Percentiles rank a stretch among this genome's conserved stretches.
phyloP scores from a whole-genome alignment of 2,329 filamentous ascomycete species.

The Aspergillus japonicus region DNA sequence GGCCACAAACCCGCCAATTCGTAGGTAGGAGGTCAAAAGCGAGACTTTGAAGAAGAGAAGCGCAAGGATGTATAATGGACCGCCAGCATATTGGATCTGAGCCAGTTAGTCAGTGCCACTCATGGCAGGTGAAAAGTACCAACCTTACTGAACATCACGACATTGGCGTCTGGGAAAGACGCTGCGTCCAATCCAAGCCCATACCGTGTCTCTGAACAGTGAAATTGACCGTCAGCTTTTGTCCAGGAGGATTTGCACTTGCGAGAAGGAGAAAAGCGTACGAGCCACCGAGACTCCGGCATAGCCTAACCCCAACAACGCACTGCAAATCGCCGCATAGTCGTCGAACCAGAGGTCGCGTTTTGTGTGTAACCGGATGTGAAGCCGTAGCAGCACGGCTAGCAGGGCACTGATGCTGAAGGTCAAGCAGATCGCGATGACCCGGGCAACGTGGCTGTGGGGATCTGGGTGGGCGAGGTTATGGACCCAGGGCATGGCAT shows the following conservation, averaged over 20 bases:
- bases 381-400: constrained; percentile 25
- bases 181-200: constrained; percentile 21
- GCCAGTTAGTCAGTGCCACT: background rate
- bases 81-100: constrained; percentile 31
- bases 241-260: too few relatives aligned
- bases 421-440: constrained; percentile 24
- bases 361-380: constrained; percentile 23
- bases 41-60: constrained; percentile 51
- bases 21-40: constrained; percentile 48
- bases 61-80: constrained; percentile 28
- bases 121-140: background rate
- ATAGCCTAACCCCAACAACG: constrained; percentile 21
- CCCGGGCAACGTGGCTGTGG: constrained; percentile 18
- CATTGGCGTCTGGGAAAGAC: constrained; percentile 25
- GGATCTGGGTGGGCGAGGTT: constrained; percentile 27
- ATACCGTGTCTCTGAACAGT: constrained; percentile 28
- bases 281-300: constrained; percentile 20
- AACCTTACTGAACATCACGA: constrained; percentile 29
- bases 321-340: constrained; percentile 24
- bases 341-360: constrained; percentile 27
- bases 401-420: constrained; percentile 24
- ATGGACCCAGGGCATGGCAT: constrained; percentile 31
- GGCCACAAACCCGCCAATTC: constrained; percentile 44
- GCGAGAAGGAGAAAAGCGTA: constrained; percentile 14
- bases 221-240: background rate